phyloP scores from a whole-genome alignment of 176 grass and related monocot genomes.

The Chloris gayana region DNA sequence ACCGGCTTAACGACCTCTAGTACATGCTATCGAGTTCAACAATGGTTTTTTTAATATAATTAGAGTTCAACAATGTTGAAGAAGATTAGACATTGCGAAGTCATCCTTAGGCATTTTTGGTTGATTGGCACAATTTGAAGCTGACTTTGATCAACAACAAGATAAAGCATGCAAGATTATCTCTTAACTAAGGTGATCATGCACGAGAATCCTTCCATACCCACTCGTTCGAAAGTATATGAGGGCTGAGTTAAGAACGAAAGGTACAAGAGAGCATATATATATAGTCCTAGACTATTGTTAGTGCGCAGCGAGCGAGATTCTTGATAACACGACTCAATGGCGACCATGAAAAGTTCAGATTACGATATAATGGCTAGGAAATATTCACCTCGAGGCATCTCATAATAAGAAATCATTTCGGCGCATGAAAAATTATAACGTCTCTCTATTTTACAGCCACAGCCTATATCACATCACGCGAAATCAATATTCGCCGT shows the following conservation, averaged over 20 bases:
- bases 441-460: slow-evolving; percentile 4
- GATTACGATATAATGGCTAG: slow-evolving; percentile 15
- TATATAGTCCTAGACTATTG: slow-evolving; percentile 19
- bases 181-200: slow-evolving; percentile 34
- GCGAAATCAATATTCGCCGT: no score
- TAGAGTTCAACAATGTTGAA: slow-evolving; percentile 26
- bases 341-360: slow-evolving; percentile 35
- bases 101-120: slow-evolving; percentile 5
- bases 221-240: neutral
- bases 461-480: no score
- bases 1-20: neutral
- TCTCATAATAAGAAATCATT: neutral
- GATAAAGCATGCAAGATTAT: slow-evolving; percentile 17
- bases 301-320: slow-evolving; percentile 32
- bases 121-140: neutral
- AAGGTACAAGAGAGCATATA: neutral
- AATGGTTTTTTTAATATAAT: no score
- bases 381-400: slow-evolving; percentile 27
- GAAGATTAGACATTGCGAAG: neutral
- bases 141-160: slow-evolving; percentile 21
- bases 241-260: neutral
- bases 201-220: slow-evolving; percentile 23
- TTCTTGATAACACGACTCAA: slow-evolving; percentile 38
- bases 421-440: neutral
- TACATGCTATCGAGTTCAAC: neutral